phyloP scores from a whole-genome alignment of 2,329 filamentous ascomycete genomes.

The Huntiella savannae region DNA sequence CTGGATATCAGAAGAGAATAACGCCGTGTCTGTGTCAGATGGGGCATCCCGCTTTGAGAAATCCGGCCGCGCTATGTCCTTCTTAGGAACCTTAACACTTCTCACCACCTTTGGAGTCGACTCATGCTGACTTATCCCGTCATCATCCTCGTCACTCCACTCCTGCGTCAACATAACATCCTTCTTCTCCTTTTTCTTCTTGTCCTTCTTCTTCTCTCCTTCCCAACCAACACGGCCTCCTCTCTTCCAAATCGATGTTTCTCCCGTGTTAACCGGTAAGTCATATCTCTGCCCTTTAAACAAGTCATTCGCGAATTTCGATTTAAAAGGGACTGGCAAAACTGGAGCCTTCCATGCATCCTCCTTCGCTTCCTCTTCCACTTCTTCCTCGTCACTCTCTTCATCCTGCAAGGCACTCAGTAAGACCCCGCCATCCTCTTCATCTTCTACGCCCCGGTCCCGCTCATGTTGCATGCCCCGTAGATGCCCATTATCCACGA shows the following conservation, averaged over 20 bases:
- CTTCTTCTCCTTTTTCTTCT: slow-evolving; percentile 2
- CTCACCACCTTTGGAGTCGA: neutral
- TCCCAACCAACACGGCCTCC: slow-evolving; percentile 13
- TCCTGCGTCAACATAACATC: neutral
- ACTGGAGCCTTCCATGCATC: slow-evolving; percentile 12
- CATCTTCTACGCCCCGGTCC: slow-evolving; percentile 23
- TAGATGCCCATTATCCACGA: slow-evolving; percentile 85
- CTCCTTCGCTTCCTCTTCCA: neutral
- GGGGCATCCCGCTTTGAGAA: no score
- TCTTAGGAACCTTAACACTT: no score
- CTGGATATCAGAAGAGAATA: no score
- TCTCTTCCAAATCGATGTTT: slow-evolving; percentile 20
- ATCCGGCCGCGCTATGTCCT: no score
- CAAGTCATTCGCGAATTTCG: no score
- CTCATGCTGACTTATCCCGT: neutral
- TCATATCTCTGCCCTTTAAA: slow-evolving; percentile 16
- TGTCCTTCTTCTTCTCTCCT: neutral
- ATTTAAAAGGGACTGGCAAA: no score
- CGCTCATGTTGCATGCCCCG: slow-evolving; percentile 38
- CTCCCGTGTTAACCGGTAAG: slow-evolving; percentile 17
- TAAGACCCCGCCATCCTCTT: slow-evolving; percentile 20
- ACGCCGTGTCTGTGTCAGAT: no score
- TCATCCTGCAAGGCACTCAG: slow-evolving; percentile 16
- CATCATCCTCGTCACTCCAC: neutral
- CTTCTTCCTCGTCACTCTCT: neutral